Evolutionary conservation across 768 basidiomycete species (phyloP).

Genomic region (Mycena metata): DNA sequence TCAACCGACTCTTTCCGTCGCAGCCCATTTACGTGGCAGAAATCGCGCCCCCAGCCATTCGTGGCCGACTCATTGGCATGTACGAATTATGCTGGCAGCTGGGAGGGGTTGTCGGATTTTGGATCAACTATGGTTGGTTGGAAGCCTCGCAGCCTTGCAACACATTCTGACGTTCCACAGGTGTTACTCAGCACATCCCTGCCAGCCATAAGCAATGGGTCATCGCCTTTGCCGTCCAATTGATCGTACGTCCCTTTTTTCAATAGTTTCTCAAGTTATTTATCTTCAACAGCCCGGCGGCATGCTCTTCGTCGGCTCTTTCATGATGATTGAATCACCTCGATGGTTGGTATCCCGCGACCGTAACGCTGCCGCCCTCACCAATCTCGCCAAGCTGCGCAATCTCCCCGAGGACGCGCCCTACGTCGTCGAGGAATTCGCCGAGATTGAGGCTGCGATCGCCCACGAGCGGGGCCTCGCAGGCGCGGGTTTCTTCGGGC

Average conservation of each 20-base stretch:
- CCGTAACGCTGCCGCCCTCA: conserved; percentile 46
- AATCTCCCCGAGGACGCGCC: conserved; percentile 46
- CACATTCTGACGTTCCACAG: too few relatives aligned
- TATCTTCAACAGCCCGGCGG: conserved; percentile 47
- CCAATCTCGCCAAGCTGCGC: conserved; percentile 51
- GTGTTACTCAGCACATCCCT: conserved; percentile 45
- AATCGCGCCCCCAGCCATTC: conserved; percentile 58
- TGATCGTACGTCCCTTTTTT: conserved; percentile 45
- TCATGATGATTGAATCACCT: conserved; percentile 53
- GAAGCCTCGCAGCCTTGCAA: too few relatives aligned
- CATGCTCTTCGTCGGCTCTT: conserved; percentile 49
- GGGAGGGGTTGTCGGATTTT: conserved; percentile 58
- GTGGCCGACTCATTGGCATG: conserved; percentile 62
- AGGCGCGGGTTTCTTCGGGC: conserved; percentile 52
- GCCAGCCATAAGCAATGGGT: conserved; percentile 52
- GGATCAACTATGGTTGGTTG: conserved; percentile 52
- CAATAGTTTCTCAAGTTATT: background rate
- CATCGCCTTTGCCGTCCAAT: conserved; percentile 55
- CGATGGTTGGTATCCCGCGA: conserved; percentile 55
- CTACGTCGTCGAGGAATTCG: conserved; percentile 50
- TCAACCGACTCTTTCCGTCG: background rate
- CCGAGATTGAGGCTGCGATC: conserved; percentile 49
- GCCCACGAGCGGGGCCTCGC: conserved; percentile 50
- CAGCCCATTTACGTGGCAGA: conserved; percentile 61
- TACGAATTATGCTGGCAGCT: conserved; percentile 65